Evolutionary conservation across 2,329 filamentous ascomycete genomes (phyloP).

Genomic region (Didymella lethalis): DNA sequence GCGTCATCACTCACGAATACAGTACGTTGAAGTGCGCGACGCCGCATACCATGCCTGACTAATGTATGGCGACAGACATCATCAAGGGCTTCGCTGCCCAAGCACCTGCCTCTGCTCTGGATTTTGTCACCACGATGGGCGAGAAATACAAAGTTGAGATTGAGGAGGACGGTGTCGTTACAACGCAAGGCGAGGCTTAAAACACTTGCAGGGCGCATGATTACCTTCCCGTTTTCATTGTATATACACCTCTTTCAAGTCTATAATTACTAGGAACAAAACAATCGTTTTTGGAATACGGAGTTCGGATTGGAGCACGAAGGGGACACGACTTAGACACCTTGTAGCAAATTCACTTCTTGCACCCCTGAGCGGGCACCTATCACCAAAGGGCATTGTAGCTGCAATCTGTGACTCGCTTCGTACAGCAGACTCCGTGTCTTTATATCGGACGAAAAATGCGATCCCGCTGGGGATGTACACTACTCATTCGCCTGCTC

Average conservation of each 20-base stretch:
- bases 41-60: not conserved
- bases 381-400: not conserved
- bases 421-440: too few relatives aligned
- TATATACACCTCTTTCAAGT: not conserved
- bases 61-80: constrained; percentile 45
- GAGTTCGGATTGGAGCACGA: constrained; percentile 9
- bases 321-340: constrained; percentile 6
- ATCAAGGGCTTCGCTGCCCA: constrained; percentile 79
- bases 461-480: not conserved
- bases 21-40: constrained; percentile 39
- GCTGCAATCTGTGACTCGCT: not conserved
- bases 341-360: constrained; percentile 8
- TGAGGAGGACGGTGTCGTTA: constrained; percentile 78
- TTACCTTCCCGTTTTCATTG: not conserved
- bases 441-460: not conserved
- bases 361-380: not conserved
- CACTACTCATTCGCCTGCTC: not conserved
- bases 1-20: constrained; percentile 82
- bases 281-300: constrained; percentile 1
- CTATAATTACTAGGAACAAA: not conserved
- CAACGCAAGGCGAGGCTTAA: constrained; percentile 43
- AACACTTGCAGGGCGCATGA: not conserved
- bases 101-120: constrained; percentile 72
- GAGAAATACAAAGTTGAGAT: constrained; percentile 69
- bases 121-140: constrained; percentile 70